A percentile compares a stretch with the other conserved stretches of the same genome.
Conservation (phyloP, 768 basidiomycete genomes). For the Lentinula boryana region DNA sequence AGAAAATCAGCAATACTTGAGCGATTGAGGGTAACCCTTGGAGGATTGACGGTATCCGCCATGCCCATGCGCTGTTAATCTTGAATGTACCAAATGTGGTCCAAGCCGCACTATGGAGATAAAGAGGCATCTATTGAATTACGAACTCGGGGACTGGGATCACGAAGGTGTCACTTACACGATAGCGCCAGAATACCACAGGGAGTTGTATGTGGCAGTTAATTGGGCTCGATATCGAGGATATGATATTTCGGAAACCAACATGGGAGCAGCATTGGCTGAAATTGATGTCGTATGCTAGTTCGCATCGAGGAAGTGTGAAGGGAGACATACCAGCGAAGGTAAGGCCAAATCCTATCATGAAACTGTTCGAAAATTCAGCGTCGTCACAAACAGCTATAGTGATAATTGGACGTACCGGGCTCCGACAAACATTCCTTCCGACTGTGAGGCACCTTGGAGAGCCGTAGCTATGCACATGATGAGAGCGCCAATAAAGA, state of each 20-base stretch:
- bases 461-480: slow-evolving; percentile 65
- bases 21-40: slow-evolving; percentile 66
- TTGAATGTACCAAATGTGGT: slow-evolving; percentile 76
- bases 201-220: slow-evolving; percentile 75
- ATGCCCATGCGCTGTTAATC: slow-evolving; percentile 64
- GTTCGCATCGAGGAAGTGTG: neutral
- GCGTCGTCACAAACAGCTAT: neutral
- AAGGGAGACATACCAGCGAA: slow-evolving; percentile 44
- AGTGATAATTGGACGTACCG: slow-evolving; percentile 33
- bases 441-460: slow-evolving; percentile 66
- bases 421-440: slow-evolving; percentile 78
- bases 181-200: slow-evolving; percentile 84
- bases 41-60: slow-evolving; percentile 75
- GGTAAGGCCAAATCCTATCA: slow-evolving; percentile 72
- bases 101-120: slow-evolving; percentile 67
- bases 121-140: neutral
- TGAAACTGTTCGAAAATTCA: slow-evolving; percentile 34
- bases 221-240: slow-evolving; percentile 76
- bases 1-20: slow-evolving; percentile 61
- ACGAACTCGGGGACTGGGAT: neutral
- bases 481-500: slow-evolving; percentile 65
- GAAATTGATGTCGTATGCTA: slow-evolving; percentile 13
- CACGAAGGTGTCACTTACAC: slow-evolving; percentile 34
- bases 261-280: slow-evolving; percentile 73
- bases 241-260: slow-evolving; percentile 84